phyloP scores from a whole-genome alignment of 2,329 filamentous ascomycete species.

The Lachnellula arida region DNA sequence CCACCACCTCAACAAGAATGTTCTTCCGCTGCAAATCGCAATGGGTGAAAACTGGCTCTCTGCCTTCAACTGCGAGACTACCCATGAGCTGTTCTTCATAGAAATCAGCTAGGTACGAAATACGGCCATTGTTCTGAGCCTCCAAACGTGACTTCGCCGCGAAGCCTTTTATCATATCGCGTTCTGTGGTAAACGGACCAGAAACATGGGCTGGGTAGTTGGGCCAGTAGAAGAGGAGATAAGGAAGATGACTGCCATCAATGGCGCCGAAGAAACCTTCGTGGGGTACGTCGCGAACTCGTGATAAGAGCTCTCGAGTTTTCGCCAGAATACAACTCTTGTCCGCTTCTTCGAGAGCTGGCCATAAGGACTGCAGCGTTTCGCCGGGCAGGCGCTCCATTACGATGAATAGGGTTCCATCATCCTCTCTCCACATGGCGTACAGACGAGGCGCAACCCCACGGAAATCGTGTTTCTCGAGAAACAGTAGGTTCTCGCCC shows the following conservation, averaged over 20 bases:
- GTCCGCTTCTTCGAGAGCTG: slow-evolving; percentile 6
- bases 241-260: slow-evolving; percentile 5
- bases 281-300: slow-evolving; percentile 5
- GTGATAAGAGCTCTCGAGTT: neutral
- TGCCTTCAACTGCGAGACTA: slow-evolving; percentile 1
- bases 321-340: slow-evolving; percentile 5
- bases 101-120: slow-evolving; percentile 12
- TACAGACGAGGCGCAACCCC: slow-evolving; percentile 12
- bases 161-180: slow-evolving; percentile 3
- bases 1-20: slow-evolving; percentile 8
- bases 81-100: slow-evolving; percentile 6
- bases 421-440: slow-evolving; percentile 13
- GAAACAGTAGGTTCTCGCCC: slow-evolving; percentile 13
- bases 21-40: slow-evolving; percentile 19
- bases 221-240: slow-evolving; percentile 17
- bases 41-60: slow-evolving; percentile 15
- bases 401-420: slow-evolving; percentile 9
- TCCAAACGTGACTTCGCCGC: slow-evolving; percentile 9
- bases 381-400: slow-evolving; percentile 8
- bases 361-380: slow-evolving; percentile 11
- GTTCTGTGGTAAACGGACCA: slow-evolving; percentile 6
- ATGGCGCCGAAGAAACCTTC: slow-evolving; percentile 11
- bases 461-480: slow-evolving; percentile 4
- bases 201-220: slow-evolving; percentile 6
- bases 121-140: slow-evolving; percentile 6